These are phyloP conservation scores for Volvox carteri DNA, from an alignment of 163 green algal genomes.

Conservation along the genomic window DNA sequence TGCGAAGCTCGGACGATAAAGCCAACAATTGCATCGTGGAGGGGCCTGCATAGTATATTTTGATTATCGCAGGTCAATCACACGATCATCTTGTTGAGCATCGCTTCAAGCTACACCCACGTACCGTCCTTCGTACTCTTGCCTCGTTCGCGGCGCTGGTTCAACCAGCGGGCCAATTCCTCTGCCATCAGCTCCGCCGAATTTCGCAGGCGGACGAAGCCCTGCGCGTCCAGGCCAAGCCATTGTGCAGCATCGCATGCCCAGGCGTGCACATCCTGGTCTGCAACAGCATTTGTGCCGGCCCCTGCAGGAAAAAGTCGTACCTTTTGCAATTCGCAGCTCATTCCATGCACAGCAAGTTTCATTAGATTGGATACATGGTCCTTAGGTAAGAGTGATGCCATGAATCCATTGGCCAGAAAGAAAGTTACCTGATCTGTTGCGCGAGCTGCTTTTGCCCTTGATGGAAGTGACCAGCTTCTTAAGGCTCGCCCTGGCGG, in stretches of 20 bases:
- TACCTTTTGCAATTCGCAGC: no score
- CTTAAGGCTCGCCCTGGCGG: slow-evolving; percentile 19
- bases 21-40: slow-evolving; percentile 16
- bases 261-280: background rate
- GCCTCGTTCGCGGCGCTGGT: background rate
- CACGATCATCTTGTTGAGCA: background rate
- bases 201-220: background rate
- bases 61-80: background rate
- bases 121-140: slow-evolving; percentile 37
- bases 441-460: background rate
- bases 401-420: no score
- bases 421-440: slow-evolving; percentile 34
- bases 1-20: background rate
- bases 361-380: no score
- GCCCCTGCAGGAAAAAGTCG: background rate
- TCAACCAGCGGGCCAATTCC: slow-evolving; percentile 10
- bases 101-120: background rate
- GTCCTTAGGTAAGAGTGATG: no score
- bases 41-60: slow-evolving; percentile 4
- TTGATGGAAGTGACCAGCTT: slow-evolving; percentile 34
- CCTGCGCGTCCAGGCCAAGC: background rate
- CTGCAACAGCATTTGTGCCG: background rate
- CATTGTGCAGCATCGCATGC: background rate
- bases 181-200: slow-evolving; percentile 24
- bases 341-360: no score